These are phyloP conservation scores for Nelumbo lutea DNA, from an alignment of 164 flowering plant genomes.

Conservation along the genomic window DNA sequence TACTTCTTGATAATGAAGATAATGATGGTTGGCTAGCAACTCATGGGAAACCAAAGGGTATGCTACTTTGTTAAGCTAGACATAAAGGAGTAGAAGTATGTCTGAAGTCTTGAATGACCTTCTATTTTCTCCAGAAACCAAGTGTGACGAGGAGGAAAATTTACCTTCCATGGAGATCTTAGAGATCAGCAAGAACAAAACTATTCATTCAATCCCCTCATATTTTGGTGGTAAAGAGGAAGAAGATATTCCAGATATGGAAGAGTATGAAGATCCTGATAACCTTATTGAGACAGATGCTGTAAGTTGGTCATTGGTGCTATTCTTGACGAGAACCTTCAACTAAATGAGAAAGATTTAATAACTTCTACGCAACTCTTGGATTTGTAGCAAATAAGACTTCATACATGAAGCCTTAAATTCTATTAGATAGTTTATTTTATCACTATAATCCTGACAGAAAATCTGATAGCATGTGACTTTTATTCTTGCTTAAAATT, in stretches of 20 bases:
- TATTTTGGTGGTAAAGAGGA: constrained; percentile 89
- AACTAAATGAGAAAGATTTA: neutral
- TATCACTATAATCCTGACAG: no score
- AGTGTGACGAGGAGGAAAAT: constrained; percentile 62
- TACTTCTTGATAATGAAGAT: constrained; percentile 84
- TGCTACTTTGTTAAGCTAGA: constrained; percentile 8
- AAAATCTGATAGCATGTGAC: neutral
- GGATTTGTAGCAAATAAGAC: no score
- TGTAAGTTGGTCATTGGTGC: constrained; percentile 37
- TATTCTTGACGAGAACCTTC: neutral
- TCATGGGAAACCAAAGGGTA: constrained; percentile 92
- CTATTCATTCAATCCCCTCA: constrained; percentile 61
- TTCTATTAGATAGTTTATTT: neutral
- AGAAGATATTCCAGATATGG: constrained; percentile 95
- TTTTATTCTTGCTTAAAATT: no score
- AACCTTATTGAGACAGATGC: constrained; percentile 70
- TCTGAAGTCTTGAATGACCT: constrained; percentile 8
- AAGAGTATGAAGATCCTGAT: constrained; percentile 70
- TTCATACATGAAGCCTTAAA: neutral
- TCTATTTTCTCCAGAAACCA: constrained; percentile 35
- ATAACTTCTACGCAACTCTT: neutral
- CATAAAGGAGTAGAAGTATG: neutral
- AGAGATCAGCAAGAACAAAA: constrained; percentile 48
- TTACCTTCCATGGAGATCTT: constrained; percentile 84
- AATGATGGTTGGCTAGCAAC: constrained; percentile 98